Evolutionary conservation across 164 flowering plant genomes (phyloP).

Genomic region (Litsea cubeba): DNA sequence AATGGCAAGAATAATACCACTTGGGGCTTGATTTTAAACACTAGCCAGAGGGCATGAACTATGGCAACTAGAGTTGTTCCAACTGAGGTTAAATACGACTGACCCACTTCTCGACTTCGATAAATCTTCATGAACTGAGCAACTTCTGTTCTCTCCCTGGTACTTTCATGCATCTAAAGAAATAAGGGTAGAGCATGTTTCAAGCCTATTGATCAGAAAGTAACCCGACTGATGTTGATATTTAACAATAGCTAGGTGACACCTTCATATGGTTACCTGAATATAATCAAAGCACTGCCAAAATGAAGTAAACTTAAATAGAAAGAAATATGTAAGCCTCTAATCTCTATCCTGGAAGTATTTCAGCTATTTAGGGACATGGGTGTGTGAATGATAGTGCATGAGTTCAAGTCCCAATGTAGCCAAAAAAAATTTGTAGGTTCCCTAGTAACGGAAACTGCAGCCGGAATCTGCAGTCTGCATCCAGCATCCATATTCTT

Average conservation of each 20-base stretch:
- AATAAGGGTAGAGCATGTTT: constrained; percentile 3
- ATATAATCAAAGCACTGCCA: not conserved
- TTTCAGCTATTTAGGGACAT: too few species aligned
- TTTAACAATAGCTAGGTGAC: not conserved
- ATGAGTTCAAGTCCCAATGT: too few species aligned
- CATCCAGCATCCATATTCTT: not conserved
- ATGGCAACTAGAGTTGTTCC: constrained; percentile 81
- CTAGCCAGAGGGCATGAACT: constrained; percentile 74
- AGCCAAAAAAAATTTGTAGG: too few species aligned
- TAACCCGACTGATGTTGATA: not conserved
- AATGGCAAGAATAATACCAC: constrained; percentile 50
- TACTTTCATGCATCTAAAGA: constrained; percentile 30
- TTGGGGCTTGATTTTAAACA: constrained; percentile 74
- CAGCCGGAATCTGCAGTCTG: not conserved
- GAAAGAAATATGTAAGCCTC: too few species aligned
- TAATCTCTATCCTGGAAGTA: too few species aligned
- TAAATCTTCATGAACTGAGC: constrained; percentile 72
- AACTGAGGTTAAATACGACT: constrained; percentile 84
- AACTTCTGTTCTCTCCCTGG: constrained; percentile 17
- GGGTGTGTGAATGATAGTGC: too few species aligned
- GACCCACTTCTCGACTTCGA: constrained; percentile 93
- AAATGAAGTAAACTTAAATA: not conserved
- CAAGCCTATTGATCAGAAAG: not conserved
- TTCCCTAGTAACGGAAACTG: not conserved
- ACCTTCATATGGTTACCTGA: not conserved